Evolutionary conservation across 257 asterid species (phyloP).

Genomic region (Ballota nigra): DNA sequence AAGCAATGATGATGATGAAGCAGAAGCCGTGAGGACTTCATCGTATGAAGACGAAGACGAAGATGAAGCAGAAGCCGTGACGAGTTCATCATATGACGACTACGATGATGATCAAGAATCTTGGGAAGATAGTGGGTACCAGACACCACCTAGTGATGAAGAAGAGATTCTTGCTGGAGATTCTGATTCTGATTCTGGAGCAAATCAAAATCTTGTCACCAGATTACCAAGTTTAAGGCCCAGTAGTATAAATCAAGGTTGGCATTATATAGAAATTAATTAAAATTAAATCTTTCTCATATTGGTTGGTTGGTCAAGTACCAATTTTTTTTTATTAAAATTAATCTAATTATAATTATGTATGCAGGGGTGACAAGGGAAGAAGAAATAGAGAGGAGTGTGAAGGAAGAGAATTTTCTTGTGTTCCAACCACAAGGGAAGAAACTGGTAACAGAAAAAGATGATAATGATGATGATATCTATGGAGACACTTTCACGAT

Average conservation of each 20-base stretch:
- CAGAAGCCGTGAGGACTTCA: background rate
- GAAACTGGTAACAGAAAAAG: constrained; percentile 46
- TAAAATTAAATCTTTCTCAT: background rate
- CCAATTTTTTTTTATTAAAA: too few species aligned
- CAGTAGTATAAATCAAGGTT: constrained; percentile 27
- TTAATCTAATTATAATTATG: background rate
- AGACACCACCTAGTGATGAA: constrained; percentile 36
- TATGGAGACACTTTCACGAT: constrained; percentile 71
- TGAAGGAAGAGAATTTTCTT: constrained; percentile 44
- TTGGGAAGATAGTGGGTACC: constrained; percentile 32
- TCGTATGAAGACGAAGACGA: background rate
- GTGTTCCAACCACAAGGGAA: constrained; percentile 56
- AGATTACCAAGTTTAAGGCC: constrained; percentile 8
- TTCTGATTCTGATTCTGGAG: constrained; percentile 37
- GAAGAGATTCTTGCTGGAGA: constrained; percentile 38
- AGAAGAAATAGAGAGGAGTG: constrained; percentile 30
- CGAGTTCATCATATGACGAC: too few species aligned
- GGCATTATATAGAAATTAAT: background rate
- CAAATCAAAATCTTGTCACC: constrained; percentile 18
- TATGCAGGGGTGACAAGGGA: background rate
- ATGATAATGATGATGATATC: constrained; percentile 48
- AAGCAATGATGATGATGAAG: background rate
- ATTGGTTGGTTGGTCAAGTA: too few species aligned
- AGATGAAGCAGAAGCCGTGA: background rate
- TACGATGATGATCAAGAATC: background rate